Base-by-base conservation (phyloP, 768 basidiomycete genomes). In the Suillus plorans region DNA sequence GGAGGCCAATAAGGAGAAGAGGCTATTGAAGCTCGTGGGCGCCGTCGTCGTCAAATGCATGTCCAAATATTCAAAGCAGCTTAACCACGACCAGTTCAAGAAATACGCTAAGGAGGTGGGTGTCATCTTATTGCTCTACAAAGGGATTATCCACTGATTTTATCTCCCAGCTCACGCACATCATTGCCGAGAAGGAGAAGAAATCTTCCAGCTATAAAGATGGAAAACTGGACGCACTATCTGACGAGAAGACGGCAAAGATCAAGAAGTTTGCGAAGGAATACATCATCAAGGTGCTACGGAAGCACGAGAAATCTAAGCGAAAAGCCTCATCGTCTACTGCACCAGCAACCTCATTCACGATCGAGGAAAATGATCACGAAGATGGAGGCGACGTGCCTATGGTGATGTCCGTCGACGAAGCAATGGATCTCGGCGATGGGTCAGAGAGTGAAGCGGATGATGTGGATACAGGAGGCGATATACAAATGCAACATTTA, bases 161-260 rank as follows among this genome's bases (percentile, higher is more conserved):
- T 28, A 42, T 50, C 61, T 34, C 39, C 31, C 71, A 97, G 96
- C 81, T 97, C 66, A 95, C 95, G 0, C 84, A 90, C 64, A 74
- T 93, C 60, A 90, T 99, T 63, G 84, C 89, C n/a, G 91, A 95
- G 60, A 97, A 97, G 76, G 97, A 99, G 81, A 97, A 97, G 77
- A 97, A 95, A 74, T 92, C 92, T 0, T 78, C 87, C 4, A 87
- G 85, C 50, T 98, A 91, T 72, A 84, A 82, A 63, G 88, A 90
- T n/a, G 84, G 84, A 22, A 84, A 85, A 61, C 82, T 97, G 16
- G 91, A 94, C 3, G 47, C 84, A 2, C 83, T 98, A 28, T 88
- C 92, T 3, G 91, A 95, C 5, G 96, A 99, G 68, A 98, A 98
- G 74, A 79, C 84, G 25, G 71, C 74, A 53, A 98, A 98, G 79